Evolutionary conservation across 768 basidiomycete species (phyloP).

Genomic region (Amanita subjunquillea): DNA sequence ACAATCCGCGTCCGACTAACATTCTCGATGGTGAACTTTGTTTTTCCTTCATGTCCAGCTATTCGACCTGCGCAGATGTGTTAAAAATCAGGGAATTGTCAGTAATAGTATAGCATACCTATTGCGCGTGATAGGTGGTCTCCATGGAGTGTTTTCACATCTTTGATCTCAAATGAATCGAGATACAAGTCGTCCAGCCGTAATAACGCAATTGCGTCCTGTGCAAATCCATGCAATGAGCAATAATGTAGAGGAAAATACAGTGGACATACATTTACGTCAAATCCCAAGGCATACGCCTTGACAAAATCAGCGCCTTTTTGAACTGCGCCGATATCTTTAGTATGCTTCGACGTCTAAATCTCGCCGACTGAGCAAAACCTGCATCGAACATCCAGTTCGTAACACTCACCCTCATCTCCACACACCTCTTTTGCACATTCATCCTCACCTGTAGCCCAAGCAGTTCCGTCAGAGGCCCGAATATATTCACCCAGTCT

Average conservation of each 20-base stretch:
- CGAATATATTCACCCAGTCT: constrained; percentile 93
- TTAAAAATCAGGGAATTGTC: constrained; percentile 4
- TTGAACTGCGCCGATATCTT: constrained; percentile 86
- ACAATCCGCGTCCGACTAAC: constrained; percentile 95
- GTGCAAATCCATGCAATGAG: neutral
- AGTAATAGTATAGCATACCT: constrained; percentile 30
- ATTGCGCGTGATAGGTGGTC: constrained; percentile 98
- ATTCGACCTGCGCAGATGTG: constrained; percentile 61
- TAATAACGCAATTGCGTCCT: constrained; percentile 95
- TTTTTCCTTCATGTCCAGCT: constrained; percentile 97
- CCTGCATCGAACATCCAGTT: neutral
- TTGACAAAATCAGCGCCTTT: constrained; percentile 97
- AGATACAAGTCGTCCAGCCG: constrained; percentile 95
- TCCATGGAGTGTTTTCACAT: constrained; percentile 95
- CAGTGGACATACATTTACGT: constrained; percentile 63
- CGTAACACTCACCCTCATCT: constrained; percentile 69
- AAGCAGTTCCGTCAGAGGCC: constrained; percentile 89
- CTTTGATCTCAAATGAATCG: constrained; percentile 98
- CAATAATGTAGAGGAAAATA: neutral
- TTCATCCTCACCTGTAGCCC: constrained; percentile 98
- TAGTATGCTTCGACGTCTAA: constrained; percentile 91
- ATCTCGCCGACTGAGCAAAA: neutral
- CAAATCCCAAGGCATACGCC: constrained; percentile 90
- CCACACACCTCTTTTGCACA: constrained; percentile 77
- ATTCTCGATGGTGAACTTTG: constrained; percentile 98